Evolutionary conservation across 257 asterid species (phyloP).

Genomic region (Ilex asprella): DNA sequence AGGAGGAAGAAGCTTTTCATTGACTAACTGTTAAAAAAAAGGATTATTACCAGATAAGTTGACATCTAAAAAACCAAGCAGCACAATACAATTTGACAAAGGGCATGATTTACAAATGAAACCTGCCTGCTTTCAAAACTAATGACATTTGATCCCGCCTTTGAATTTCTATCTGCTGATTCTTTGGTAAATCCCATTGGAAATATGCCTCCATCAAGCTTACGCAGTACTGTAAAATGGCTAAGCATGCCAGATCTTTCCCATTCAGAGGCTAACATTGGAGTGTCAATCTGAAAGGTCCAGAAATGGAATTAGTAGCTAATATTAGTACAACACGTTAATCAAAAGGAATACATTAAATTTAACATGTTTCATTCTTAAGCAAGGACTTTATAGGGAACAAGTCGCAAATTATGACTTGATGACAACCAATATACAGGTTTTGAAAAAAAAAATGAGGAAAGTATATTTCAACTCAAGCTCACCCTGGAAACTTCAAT

Average conservation of each 20-base stretch:
- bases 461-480: no score
- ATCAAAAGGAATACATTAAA: no score
- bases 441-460: no score
- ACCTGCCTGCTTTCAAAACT: conserved; percentile 72
- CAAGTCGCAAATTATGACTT: no score
- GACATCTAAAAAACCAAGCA: conserved; percentile 3
- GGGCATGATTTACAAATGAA: conserved; percentile 13
- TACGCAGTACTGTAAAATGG: conserved; percentile 83
- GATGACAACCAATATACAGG: no score
- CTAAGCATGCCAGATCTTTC: conserved; percentile 66
- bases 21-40: conserved; percentile 7
- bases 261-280: conserved; percentile 86
- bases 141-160: conserved; percentile 69
- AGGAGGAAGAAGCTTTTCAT: conserved; percentile 9
- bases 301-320: conserved; percentile 21
- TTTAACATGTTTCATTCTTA: no score
- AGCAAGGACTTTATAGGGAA: no score
- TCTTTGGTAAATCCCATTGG: conserved; percentile 88
- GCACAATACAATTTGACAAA: conserved; percentile 7
- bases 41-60: conserved; percentile 4
- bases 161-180: conserved; percentile 68
- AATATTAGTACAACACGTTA: no score
- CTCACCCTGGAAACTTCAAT: no score
- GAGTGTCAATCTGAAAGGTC: conserved; percentile 76
- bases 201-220: conserved; percentile 87